A percentile compares a stretch with the other conserved stretches of the same genome.
Conservation (phyloP, 306 rosid genomes). For the Quercus cerris region DNA sequence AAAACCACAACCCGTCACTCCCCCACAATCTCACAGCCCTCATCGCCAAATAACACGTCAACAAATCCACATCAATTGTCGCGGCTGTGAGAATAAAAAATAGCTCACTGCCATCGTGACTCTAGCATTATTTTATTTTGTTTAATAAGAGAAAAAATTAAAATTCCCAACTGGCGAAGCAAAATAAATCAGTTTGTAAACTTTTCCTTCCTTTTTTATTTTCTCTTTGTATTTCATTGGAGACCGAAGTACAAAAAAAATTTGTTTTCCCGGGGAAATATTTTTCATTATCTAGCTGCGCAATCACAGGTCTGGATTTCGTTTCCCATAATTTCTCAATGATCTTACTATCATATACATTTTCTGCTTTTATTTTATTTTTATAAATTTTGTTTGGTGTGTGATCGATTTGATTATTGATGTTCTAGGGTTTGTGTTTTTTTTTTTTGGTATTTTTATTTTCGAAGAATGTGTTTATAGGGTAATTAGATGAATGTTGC, state of each 20-base stretch:
- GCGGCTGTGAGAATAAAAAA: background rate
- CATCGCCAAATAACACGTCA: background rate
- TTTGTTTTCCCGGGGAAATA: slow-evolving; percentile 30
- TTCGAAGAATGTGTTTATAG: background rate
- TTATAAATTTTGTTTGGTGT: no score
- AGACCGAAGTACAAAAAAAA: slow-evolving; percentile 35
- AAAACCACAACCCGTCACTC: background rate
- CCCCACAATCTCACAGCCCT: background rate
- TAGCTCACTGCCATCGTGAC: background rate
- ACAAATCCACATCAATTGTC: background rate
- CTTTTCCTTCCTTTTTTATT: slow-evolving; percentile 9
- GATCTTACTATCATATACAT: background rate
- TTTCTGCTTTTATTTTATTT: background rate
- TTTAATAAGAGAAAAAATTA: background rate
- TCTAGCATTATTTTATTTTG: background rate
- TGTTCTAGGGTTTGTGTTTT: slow-evolving; percentile 23
- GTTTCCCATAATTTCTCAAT: background rate
- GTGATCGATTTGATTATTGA: background rate
- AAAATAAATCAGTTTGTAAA: slow-evolving; percentile 17
- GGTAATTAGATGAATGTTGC: background rate
- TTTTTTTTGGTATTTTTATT: no score
- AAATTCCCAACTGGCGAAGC: slow-evolving; percentile 47
- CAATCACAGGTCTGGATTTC: slow-evolving; percentile 29
- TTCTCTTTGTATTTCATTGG: background rate
- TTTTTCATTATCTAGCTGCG: background rate